Base-by-base conservation (phyloP, 352 stramenopile genomes). In the Globisporangium cylindrosporum region DNA sequence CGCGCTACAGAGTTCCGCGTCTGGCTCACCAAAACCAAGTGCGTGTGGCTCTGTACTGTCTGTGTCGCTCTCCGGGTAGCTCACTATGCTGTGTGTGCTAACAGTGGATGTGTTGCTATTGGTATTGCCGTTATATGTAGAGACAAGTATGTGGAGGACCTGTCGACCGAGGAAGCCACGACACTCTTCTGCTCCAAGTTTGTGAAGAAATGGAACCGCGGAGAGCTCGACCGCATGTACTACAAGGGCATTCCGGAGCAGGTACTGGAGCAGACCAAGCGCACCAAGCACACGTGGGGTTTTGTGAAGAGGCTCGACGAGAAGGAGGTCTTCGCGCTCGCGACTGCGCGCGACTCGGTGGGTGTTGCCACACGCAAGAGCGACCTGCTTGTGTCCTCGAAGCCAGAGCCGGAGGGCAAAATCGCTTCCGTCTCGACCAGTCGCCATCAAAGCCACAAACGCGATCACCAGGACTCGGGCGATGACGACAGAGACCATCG, bases 201-300 rank as follows among this genome's bases (percentile, higher is more conserved):
- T 56, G 75, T 79, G 4, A 77, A 68, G 24, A 81, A 81, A 46
- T 94, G 86, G 86, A 94, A 94, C 73, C 68, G 66, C 9, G 77
- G 82, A 0, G 72, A 73, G 38, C 73, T 94, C 51, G 63, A 78
- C 1, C 51, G 60, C 53, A 89, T 90, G 81, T 94, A 83, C 68
- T 94, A 94, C 58, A 66, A 75, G 25, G 81, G 80, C 24, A 76
- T 92, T 9, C 79, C 86, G 0, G 80, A 90, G 57, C 48, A 67
- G 34, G 73, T 93, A n/a, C 72, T 91, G n/a, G 82, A 92, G 66
- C 69, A 81, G 56, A 89, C 83, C 24, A 81, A 82, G 48, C 76
- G 86, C 27, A 94, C 86, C n/a, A 81, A 81, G 59, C 84, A 94
- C 69, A 72, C 72, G 36, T 94, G 86, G 86, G 77, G 74, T 24